Percentiles rank a stretch among this genome's conserved stretches.
Evolutionary conservation across 805 yeast species (phyloP).

Genomic region (Starmera pachycereana): DNA sequence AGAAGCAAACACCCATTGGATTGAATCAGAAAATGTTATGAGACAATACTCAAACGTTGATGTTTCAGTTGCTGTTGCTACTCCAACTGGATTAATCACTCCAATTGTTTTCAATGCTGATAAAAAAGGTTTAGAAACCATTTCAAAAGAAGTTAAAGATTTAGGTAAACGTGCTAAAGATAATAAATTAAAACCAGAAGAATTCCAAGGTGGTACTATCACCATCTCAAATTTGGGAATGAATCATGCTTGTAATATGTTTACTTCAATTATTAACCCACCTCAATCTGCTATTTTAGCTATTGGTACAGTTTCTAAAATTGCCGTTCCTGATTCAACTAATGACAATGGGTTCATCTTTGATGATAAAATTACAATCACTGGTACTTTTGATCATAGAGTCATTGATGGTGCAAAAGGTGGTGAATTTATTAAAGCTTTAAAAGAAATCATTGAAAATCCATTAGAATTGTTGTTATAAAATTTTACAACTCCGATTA

Average conservation of each 20-base stretch:
- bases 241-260: slow-evolving; percentile 87
- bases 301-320: slow-evolving; percentile 84
- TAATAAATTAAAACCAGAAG: slow-evolving; percentile 89
- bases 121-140: slow-evolving; percentile 71
- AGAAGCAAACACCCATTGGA: slow-evolving; percentile 89
- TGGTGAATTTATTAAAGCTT: slow-evolving; percentile 91
- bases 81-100: slow-evolving; percentile 94
- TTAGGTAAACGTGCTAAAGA: slow-evolving; percentile 94
- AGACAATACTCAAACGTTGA: slow-evolving; percentile 90
- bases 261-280: slow-evolving; percentile 96
- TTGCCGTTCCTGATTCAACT: slow-evolving; percentile 86
- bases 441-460: slow-evolving; percentile 87
- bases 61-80: slow-evolving; percentile 97
- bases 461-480: slow-evolving; percentile 89
- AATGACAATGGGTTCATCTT: slow-evolving; percentile 88
- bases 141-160: slow-evolving; percentile 80
- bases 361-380: slow-evolving; percentile 82
- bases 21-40: slow-evolving; percentile 78
- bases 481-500: slow-evolving; percentile 4
- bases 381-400: slow-evolving; percentile 98
- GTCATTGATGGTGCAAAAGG: slow-evolving; percentile 96
- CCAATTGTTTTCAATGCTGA: slow-evolving; percentile 91
- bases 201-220: slow-evolving; percentile 98
- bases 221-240: slow-evolving; percentile 98
- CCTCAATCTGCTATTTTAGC: slow-evolving; percentile 95